These are phyloP conservation scores for Canariomyces notabilis DNA, from an alignment of 2,329 filamentous ascomycete species.

Conservation along the genomic window DNA sequence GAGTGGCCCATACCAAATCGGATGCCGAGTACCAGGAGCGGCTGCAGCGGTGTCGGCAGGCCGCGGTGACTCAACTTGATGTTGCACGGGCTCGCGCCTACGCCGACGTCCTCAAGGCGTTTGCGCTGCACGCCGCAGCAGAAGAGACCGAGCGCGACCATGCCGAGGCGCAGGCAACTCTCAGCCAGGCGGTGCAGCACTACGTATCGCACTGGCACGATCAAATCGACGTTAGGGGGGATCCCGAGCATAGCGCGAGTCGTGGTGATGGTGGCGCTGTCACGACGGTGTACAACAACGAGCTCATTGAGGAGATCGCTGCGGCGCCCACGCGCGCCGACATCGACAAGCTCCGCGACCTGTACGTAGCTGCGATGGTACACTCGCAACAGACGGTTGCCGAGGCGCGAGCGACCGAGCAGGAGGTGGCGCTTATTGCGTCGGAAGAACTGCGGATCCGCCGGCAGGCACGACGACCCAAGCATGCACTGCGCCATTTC, in stretches of 20 bases:
- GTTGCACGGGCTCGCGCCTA: slow-evolving; percentile 21
- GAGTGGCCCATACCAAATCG: slow-evolving; percentile 3
- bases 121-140: slow-evolving; percentile 20
- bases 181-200: slow-evolving; percentile 19
- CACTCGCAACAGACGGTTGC: slow-evolving; percentile 20
- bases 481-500: slow-evolving; percentile 21
- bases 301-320: slow-evolving; percentile 23
- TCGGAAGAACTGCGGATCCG: slow-evolving; percentile 22
- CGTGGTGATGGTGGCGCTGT: slow-evolving; percentile 18
- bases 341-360: slow-evolving; percentile 24
- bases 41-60: slow-evolving; percentile 15
- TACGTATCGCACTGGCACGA: slow-evolving; percentile 26
- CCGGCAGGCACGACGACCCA: slow-evolving; percentile 13
- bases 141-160: slow-evolving; percentile 20
- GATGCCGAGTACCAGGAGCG: slow-evolving; percentile 22
- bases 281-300: slow-evolving; percentile 24
- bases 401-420: slow-evolving; percentile 23
- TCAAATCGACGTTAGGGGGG: slow-evolving; percentile 19
- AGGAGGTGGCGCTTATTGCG: slow-evolving; percentile 22
- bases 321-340: slow-evolving; percentile 24
- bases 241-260: slow-evolving; percentile 6
- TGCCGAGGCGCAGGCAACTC: slow-evolving; percentile 15
- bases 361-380: slow-evolving; percentile 23
- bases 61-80: slow-evolving; percentile 17
- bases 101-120: slow-evolving; percentile 22